Percentiles rank a stretch among this genome's conserved stretches.
Conservation (phyloP, 75 land plant species). For the Cryptomeria japonica region DNA sequence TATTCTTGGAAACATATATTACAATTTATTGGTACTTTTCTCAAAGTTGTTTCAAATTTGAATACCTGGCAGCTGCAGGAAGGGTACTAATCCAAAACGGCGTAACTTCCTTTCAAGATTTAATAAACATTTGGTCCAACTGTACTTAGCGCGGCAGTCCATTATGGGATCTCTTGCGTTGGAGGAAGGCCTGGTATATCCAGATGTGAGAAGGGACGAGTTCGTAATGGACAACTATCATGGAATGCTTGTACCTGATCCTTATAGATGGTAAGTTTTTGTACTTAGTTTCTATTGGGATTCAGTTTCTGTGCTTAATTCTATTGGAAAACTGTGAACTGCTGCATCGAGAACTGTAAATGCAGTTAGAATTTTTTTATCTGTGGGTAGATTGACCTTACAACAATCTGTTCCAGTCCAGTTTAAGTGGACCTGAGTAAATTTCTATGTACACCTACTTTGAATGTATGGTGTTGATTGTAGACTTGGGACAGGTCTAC, state of each 20-base stretch:
- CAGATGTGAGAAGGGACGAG: constrained; percentile 67
- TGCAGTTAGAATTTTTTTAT: background rate
- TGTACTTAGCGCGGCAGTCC: background rate
- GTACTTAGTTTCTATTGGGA: background rate
- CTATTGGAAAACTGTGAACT: background rate
- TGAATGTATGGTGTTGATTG: background rate
- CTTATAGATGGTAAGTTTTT: constrained; percentile 74
- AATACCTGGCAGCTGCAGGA: background rate
- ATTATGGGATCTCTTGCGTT: constrained; percentile 54
- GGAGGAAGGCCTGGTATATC: constrained; percentile 42
- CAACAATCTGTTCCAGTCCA: background rate
- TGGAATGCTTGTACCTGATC: constrained; percentile 67
- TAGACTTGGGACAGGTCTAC: background rate
- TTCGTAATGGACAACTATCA: constrained; percentile 82
- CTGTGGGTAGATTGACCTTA: background rate
- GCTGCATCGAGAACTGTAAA: background rate
- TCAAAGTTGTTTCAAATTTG: background rate
- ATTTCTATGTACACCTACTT: background rate
- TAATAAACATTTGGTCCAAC: background rate
- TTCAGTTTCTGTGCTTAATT: background rate
- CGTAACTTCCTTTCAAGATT: background rate
- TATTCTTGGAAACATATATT: background rate
- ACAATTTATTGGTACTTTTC: background rate
- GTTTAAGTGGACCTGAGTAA: background rate
- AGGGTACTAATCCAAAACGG: background rate